These are phyloP conservation scores for Penstemon davidsonii DNA, from an alignment of 257 asterid genomes.

Conservation along the genomic window DNA sequence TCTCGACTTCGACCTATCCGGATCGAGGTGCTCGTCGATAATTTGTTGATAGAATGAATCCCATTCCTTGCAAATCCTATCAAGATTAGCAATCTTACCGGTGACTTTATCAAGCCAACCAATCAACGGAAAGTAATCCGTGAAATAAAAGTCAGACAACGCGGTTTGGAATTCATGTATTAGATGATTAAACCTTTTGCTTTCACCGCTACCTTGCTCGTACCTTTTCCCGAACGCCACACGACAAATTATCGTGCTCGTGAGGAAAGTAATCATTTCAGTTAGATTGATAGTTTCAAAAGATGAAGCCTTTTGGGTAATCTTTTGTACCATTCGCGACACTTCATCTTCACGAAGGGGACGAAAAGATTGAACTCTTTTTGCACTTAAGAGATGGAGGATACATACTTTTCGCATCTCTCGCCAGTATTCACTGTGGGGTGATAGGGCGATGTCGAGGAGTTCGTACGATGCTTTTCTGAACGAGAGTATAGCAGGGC, in stretches of 20 bases:
- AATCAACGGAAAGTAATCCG: constrained; percentile 35
- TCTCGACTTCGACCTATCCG: constrained; percentile 23
- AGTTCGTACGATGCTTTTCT: constrained; percentile 22
- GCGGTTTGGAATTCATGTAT: constrained; percentile 3
- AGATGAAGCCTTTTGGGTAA: constrained; percentile 1
- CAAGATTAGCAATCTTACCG: constrained; percentile 31
- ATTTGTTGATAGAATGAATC: constrained; percentile 35
- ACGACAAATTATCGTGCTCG: constrained; percentile 25
- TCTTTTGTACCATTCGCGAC: background rate
- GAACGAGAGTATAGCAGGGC: constrained; percentile 10
- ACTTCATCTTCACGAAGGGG: no score
- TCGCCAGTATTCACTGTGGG: constrained; percentile 27
- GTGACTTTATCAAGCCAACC: constrained; percentile 34
- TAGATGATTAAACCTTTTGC: background rate
- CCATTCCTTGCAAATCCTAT: constrained; percentile 24
- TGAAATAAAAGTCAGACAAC: constrained; percentile 11
- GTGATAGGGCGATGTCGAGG: constrained; percentile 28
- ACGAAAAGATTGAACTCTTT: constrained; percentile 24
- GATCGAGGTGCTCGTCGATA: constrained; percentile 27
- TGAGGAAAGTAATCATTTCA: constrained; percentile 3
- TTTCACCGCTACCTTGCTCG: constrained; percentile 20
- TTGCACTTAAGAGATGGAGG: constrained; percentile 29
- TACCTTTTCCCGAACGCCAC: constrained; percentile 33
- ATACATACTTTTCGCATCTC: constrained; percentile 20
- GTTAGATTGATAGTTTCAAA: constrained; percentile 15